Percentiles rank a stretch among this genome's conserved stretches.
These are phyloP conservation scores for Lachnum nothofagi DNA, from an alignment of 2,329 filamentous ascomycete species.

Conservation along the genomic window DNA sequence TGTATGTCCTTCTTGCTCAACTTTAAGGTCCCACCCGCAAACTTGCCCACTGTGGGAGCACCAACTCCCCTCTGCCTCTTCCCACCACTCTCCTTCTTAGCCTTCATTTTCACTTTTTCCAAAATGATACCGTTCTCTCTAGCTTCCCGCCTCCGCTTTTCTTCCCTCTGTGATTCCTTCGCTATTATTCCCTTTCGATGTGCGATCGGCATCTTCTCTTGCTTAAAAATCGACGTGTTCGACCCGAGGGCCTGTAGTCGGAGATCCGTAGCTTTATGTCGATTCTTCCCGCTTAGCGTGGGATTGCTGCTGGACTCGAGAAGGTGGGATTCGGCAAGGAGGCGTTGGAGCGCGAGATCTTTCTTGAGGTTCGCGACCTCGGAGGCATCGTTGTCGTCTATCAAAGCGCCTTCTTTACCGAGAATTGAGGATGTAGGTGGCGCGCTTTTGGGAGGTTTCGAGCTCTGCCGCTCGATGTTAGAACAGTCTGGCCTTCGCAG, in stretches of 20 bases:
- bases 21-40: constrained; percentile 72
- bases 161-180: constrained; percentile 61
- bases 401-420: constrained; percentile 22
- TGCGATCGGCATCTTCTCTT: constrained; percentile 83
- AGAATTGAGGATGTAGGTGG: constrained; percentile 26
- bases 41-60: constrained; percentile 72
- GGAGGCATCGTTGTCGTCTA: constrained; percentile 49
- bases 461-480: constrained; percentile 24
- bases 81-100: constrained; percentile 36
- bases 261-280: constrained; percentile 77
- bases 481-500: neutral
- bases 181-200: constrained; percentile 78
- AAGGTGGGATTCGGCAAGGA: constrained; percentile 88
- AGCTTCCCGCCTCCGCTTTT: constrained; percentile 69
- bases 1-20: constrained; percentile 73
- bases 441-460: constrained; percentile 26
- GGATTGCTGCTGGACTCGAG: constrained; percentile 57
- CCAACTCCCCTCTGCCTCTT: constrained; percentile 60
- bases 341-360: constrained; percentile 83
- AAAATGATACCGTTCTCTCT: constrained; percentile 86
- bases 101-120: constrained; percentile 48
- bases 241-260: constrained; percentile 76
- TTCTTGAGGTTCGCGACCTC: constrained; percentile 72
- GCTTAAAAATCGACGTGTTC: constrained; percentile 67
- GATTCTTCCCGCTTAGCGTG: constrained; percentile 55